Percentiles rank a stretch among this genome's conserved stretches.
Evolutionary conservation across 768 basidiomycete genomes (phyloP).

Genomic region (Tremella mesenterica): DNA sequence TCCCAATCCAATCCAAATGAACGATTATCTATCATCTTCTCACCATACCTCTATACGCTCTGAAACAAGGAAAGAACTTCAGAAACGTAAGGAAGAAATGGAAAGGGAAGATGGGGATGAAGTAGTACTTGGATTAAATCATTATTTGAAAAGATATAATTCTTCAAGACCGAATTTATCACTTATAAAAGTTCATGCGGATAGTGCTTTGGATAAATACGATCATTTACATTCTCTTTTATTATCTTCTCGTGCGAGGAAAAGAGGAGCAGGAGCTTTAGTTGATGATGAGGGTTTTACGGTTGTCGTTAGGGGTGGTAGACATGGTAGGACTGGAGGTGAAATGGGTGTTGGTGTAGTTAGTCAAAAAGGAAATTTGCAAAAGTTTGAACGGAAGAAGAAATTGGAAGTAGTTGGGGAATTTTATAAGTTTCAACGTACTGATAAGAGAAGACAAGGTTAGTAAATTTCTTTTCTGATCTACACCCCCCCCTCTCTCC

Average conservation of each 20-base stretch:
- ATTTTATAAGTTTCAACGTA: constrained; percentile 86
- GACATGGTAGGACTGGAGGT: constrained; percentile 77
- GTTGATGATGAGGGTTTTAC: constrained; percentile 95
- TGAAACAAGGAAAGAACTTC: too few species aligned
- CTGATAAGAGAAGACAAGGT: constrained; percentile 82
- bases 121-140: constrained; percentile 69
- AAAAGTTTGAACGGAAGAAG: constrained; percentile 48
- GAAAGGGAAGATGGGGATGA: too few species aligned
- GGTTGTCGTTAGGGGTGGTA: constrained; percentile 82
- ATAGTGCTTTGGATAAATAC: constrained; percentile 65
- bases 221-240: constrained; percentile 57
- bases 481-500: too few species aligned
- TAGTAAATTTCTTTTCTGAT: constrained; percentile 14
- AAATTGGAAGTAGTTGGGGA: constrained; percentile 54
- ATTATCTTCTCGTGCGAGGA: constrained; percentile 23
- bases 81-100: constrained; percentile 56
- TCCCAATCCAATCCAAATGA: not conserved
- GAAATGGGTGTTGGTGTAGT: constrained; percentile 67
- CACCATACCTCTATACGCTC: constrained; percentile 41
- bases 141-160: constrained; percentile 60
- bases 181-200: constrained; percentile 65
- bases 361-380: constrained; percentile 49
- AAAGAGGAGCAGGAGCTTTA: constrained; percentile 65
- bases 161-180: constrained; percentile 68
- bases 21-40: not conserved